A percentile compares a stretch with the other conserved stretches of the same genome.
Conservation (phyloP, 1,284 basidiomycete species). For the Abortiporus biennis region DNA sequence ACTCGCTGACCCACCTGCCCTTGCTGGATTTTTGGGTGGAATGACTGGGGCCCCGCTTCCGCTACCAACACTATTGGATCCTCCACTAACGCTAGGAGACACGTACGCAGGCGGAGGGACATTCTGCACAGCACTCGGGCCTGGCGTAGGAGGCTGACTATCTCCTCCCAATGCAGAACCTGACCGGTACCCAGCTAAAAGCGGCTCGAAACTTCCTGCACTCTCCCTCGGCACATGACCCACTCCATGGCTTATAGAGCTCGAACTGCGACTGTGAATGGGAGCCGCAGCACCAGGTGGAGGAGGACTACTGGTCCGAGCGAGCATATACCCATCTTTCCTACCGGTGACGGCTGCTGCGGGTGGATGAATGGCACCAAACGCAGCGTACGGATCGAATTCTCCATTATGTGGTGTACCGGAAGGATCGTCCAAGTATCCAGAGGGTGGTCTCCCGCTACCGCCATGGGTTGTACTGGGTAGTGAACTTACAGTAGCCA, state of each 20-base stretch:
- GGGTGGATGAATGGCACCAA: constrained; percentile 26
- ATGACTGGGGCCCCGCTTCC: too few relatives aligned
- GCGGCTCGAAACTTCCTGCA: constrained; percentile 58
- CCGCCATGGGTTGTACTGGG: constrained; percentile 13
- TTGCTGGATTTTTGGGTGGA: constrained; percentile 41
- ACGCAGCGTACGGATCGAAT: constrained; percentile 55
- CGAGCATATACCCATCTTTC: constrained; percentile 36
- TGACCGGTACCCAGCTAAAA: constrained; percentile 41
- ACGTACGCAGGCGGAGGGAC: too few relatives aligned
- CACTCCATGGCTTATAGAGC: constrained; percentile 20
- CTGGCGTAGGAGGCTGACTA: constrained; percentile 19
- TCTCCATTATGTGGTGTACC: constrained; percentile 21
- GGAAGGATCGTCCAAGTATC: constrained; percentile 15
- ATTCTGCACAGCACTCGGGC: too few relatives aligned
- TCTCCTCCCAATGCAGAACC: constrained; percentile 16
- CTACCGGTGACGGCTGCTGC: constrained; percentile 20
- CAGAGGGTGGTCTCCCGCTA: constrained; percentile 25
- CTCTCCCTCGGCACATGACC: constrained; percentile 45
- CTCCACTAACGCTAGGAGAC: too few relatives aligned
- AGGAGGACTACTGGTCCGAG: constrained; percentile 41
- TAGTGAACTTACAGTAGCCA: constrained; percentile 15
- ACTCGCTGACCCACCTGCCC: too few relatives aligned
- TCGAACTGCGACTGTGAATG: constrained; percentile 15
- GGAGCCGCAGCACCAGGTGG: constrained; percentile 24
- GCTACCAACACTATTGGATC: too few relatives aligned